Evolutionary conservation across 2,329 filamentous ascomycete genomes (phyloP), one percentile per base, ranked within the genome.

Genomic region (Dryadomyces quercus-mongolicae): DNA sequence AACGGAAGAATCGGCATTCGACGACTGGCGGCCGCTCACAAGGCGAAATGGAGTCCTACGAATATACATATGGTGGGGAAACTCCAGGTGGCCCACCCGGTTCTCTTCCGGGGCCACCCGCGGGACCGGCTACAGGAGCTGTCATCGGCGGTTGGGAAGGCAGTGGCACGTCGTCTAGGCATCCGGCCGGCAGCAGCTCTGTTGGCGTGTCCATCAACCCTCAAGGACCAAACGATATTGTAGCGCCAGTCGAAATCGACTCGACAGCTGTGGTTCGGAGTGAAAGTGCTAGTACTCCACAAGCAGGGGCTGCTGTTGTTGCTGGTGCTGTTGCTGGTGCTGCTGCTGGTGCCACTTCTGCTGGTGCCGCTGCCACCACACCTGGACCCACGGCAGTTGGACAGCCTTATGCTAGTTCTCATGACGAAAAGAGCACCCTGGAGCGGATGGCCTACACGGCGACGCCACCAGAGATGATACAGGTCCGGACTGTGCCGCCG

Each of bases 181-280:
- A 44, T 16, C 42, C 42, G 8, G 42, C 15, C 18, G 42, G 42
- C 42, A 44, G 13, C 13, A 25, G 1, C 38, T 16, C 13, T 7
- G 8, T 20, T 38, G 71, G 70, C 0, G 73, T 76, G 21, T 71
- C 73, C 2, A 53, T 68, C 21, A 63, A 64, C 47, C 75, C 78
- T 8, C 66, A 76, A 13, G 67, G 65, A 15, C 76, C 77, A 4
- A 70, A 67, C 10, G 75, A 80, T 59, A 77, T 79, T 44, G 64
- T 70, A 0, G 68, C 67, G 20, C 72, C 78, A 4, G 76, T 81
- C 3, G 79, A 82, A 67, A 76, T 82, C 13, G 76, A 73, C 56
- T 71, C 72, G 48, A 50, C 45, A 21, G 34, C 42, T 25, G 21
- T 31, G n/a, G 42, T 10, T 8, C 51, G 15, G 34, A 7, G 18